Evolutionary conservation across 495 filamentous ascomycete genomes (phyloP).

Genomic region (Penicillium goetzii): DNA sequence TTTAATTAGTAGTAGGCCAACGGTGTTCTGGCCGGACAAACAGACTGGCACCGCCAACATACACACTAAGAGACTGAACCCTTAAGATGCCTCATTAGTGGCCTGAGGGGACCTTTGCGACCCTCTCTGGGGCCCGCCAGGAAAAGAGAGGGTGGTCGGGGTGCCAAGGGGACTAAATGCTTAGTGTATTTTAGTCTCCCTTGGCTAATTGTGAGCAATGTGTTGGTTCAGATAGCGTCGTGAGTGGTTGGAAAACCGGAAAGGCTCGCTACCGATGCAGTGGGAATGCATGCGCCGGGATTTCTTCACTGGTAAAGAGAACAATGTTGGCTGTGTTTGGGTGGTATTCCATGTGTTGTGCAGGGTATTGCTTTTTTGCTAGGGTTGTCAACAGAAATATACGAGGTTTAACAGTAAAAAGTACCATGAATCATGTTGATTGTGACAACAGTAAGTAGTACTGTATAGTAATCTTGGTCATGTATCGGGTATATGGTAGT

Average conservation of each 20-base stretch:
- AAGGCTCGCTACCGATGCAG: conserved; percentile 19
- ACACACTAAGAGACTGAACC: background rate
- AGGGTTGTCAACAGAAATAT: background rate
- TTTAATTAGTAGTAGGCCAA: background rate
- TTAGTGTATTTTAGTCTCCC: conserved; percentile 11
- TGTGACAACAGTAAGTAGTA: background rate
- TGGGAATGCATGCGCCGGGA: conserved; percentile 3
- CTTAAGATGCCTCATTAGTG: background rate
- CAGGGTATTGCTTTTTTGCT: background rate
- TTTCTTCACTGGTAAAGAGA: background rate
- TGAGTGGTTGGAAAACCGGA: conserved; percentile 8
- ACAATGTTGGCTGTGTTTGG: conserved; percentile 1
- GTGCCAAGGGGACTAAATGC: conserved; percentile 12
- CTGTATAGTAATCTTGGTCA: background rate
- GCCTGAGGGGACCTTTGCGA: background rate
- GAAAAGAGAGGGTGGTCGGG: conserved; percentile 5
- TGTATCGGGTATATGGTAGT: background rate
- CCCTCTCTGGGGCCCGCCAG: background rate
- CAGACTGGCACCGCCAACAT: background rate
- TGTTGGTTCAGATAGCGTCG: conserved; percentile 9
- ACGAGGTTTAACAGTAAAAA: background rate
- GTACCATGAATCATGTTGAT: background rate
- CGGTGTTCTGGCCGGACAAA: background rate
- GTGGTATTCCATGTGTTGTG: background rate
- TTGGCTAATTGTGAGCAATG: background rate